phyloP scores from a whole-genome alignment of 495 filamentous ascomycete genomes.

The Cladorrhinum samala region DNA sequence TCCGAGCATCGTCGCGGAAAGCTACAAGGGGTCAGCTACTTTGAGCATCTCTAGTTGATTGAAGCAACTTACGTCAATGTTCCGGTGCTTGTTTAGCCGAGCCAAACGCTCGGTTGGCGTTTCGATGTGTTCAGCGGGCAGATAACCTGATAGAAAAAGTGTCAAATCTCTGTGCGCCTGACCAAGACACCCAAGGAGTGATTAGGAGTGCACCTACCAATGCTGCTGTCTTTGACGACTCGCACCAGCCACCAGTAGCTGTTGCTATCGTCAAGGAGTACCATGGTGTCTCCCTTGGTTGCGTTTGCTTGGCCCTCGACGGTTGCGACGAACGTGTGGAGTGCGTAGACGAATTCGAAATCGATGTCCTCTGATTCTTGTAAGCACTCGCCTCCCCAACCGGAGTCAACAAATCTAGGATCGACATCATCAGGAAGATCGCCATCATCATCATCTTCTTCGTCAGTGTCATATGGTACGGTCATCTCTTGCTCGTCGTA shows the following conservation, averaged over 20 bases:
- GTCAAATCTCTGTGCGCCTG: constrained; percentile 12
- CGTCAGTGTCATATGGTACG: constrained; percentile 32
- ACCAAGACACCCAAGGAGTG: not conserved
- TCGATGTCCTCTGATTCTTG: constrained; percentile 90
- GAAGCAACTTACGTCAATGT: constrained; percentile 73
- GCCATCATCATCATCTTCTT: constrained; percentile 40
- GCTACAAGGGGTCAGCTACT: constrained; percentile 41
- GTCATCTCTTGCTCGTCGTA: constrained; percentile 21
- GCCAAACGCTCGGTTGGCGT: constrained; percentile 94
- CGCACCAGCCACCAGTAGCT: constrained; percentile 99
- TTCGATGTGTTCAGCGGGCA: constrained; percentile 97
- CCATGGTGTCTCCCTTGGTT: constrained; percentile 98
- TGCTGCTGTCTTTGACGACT: constrained; percentile 94
- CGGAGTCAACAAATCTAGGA: constrained; percentile 56
- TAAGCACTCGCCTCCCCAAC: constrained; percentile 76
- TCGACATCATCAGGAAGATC: constrained; percentile 42
- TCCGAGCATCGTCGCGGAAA: constrained; percentile 89
- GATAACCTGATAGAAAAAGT: constrained; percentile 62
- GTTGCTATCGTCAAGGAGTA: constrained; percentile 98
- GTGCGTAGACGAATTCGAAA: constrained; percentile 97
- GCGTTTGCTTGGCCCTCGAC: constrained; percentile 98
- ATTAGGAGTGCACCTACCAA: constrained; percentile 54
- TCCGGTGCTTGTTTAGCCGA: constrained; percentile 93
- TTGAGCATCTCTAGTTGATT: not conserved
- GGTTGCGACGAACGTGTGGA: constrained; percentile 95